Conservation (phyloP, 2,329 filamentous ascomycete genomes). For the Diaporthe caulivora region DNA sequence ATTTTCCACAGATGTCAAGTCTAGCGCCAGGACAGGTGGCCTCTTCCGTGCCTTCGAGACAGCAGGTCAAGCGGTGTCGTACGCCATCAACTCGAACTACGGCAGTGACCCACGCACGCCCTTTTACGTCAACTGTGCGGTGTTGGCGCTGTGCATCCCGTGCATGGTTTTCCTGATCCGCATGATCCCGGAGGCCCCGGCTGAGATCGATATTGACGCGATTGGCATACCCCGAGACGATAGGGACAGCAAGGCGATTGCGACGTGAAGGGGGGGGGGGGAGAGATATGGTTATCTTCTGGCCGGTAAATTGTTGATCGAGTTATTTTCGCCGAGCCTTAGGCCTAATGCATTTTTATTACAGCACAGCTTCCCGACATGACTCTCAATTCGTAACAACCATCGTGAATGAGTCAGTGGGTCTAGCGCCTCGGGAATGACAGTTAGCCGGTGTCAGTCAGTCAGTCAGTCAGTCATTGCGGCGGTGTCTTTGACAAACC, state of each 20-base stretch:
- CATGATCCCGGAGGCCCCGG: conserved; percentile 36
- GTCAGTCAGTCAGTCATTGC: not conserved
- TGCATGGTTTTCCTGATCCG: conserved; percentile 36
- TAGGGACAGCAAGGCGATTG: conserved; percentile 21
- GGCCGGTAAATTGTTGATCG: not conserved
- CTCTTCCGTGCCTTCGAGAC: conserved; percentile 47
- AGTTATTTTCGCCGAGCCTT: conserved; percentile 16
- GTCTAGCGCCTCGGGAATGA: conserved; percentile 2
- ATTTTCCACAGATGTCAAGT: conserved; percentile 50
- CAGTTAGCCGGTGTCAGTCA: conserved; percentile 8
- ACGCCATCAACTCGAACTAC: conserved; percentile 46
- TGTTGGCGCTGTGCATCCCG: conserved; percentile 34
- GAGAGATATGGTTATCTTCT: not conserved
- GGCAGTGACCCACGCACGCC: conserved; percentile 33
- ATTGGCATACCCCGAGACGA: conserved; percentile 14
- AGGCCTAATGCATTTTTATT: conserved; percentile 28
- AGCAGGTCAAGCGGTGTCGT: conserved; percentile 48
- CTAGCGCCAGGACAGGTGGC: conserved; percentile 47
- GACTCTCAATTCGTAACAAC: conserved; percentile 15
- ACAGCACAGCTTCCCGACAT: conserved; percentile 12
- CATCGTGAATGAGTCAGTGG: conserved; percentile 26
- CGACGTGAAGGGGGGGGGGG: not conserved
- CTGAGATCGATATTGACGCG: conserved; percentile 36
- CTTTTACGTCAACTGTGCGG: conserved; percentile 37
- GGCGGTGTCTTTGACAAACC: not conserved